phyloP scores from a whole-genome alignment of 2,329 filamentous ascomycete genomes.

The Fonsecaea pedrosoi region DNA sequence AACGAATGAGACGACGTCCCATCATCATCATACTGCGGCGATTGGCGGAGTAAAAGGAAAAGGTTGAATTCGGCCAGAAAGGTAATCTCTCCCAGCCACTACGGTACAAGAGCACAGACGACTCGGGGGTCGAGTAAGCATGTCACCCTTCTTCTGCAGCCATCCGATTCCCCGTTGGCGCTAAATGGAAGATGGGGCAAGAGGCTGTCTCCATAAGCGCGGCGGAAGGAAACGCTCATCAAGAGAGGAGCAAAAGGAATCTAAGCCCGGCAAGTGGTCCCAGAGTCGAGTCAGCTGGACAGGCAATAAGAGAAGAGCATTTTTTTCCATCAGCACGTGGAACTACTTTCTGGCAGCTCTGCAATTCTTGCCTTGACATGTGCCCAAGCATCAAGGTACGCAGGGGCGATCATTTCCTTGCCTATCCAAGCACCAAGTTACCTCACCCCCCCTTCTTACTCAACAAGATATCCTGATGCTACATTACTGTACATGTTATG shows the following conservation, averaged over 20 bases:
- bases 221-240: not conserved
- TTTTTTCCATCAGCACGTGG: conserved; percentile 17
- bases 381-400: not conserved
- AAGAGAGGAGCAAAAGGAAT: conserved; percentile 3
- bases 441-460: conserved; percentile 2
- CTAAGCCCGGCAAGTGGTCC: conserved; percentile 8
- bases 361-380: conserved; percentile 22
- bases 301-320: conserved; percentile 1
- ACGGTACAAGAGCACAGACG: no score
- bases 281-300: conserved; percentile 20
- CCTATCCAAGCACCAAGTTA: not conserved
- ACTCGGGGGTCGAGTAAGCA: conserved; percentile 15
- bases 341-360: conserved; percentile 2
- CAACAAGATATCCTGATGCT: conserved; percentile 1
- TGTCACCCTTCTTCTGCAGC: conserved; percentile 7
- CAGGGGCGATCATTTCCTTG: not conserved
- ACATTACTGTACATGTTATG: not conserved
- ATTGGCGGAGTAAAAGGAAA: conserved; percentile 11
- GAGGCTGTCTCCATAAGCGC: conserved; percentile 15
- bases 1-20: conserved; percentile 4
- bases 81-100: conserved; percentile 12
- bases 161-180: conserved; percentile 20
- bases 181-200: conserved; percentile 1
- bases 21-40: not conserved
- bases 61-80: conserved; percentile 15